A percentile compares a stretch with the other conserved stretches of the same genome.
Evolutionary conservation across 306 rosid species (phyloP).

Genomic region (Rosa multiflora): DNA sequence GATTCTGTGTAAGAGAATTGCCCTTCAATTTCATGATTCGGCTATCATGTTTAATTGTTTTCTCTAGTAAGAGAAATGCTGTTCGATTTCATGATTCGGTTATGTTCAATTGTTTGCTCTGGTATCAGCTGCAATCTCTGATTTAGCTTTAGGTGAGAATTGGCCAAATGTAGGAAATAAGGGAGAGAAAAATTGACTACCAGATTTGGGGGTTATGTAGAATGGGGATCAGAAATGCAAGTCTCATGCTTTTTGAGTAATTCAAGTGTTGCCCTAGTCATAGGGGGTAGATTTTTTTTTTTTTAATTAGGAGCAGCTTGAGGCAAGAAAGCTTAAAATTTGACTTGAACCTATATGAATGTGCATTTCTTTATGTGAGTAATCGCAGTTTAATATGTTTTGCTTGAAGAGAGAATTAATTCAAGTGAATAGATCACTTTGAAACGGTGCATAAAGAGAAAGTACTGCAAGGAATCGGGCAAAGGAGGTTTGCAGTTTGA

Average conservation of each 20-base stretch:
- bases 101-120: not conserved
- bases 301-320: not conserved
- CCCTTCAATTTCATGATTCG: conserved; percentile 10
- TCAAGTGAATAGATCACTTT: not conserved
- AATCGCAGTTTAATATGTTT: not conserved
- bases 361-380: not conserved
- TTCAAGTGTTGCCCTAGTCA: not conserved
- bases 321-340: not conserved
- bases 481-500: not conserved
- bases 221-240: not conserved
- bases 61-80: not conserved
- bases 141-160: not conserved
- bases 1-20: conserved; percentile 1
- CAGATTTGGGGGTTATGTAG: not conserved
- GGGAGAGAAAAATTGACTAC: not conserved
- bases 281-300: not conserved
- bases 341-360: not conserved
- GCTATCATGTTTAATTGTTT: not conserved
- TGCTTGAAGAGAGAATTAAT: not conserved
- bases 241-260: not conserved
- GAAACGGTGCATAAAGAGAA: not conserved
- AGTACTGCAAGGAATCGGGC: not conserved
- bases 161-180: not conserved
- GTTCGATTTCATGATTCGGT: conserved; percentile 3
- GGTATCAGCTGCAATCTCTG: not conserved